Evolutionary conservation across 306 rosid genomes (phyloP), one percentile per base, ranked within the genome.

Genomic region (Sophora flavescens): DNA sequence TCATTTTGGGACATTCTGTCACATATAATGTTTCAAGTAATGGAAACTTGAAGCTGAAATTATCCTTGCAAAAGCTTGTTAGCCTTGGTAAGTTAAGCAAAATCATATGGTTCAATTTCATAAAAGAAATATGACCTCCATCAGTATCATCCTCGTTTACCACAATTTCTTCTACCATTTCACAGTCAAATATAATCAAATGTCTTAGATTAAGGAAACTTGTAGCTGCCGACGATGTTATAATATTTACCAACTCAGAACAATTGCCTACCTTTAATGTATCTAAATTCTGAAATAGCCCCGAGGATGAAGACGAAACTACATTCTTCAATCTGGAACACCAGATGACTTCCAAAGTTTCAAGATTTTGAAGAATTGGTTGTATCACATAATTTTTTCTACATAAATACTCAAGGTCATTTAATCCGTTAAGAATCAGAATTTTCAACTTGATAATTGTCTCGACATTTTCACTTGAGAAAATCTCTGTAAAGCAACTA

Each of bases 111-210:
- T 66, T 3, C 56, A 66, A 66, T 22, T 63, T 50, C 53, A 13
- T 12, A 18, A 75, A 75, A 13, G 53, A 26, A 17, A 63, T 14
- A 72, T 75, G 63, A n/a, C 42, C 15, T 11, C 42, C 41, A 33
- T 45, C 52, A 17, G 7, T 65, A 0, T 33, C 75, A 14, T 45
- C 30, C 10, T 65, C 39, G 6, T 14, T 60, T 28, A 17, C 70
- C 4, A 65, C 35, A 12, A 65, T 38, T 32, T 45, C 63, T 14
- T 48, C 58, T 12, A 80, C 22, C 15, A 6, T 17, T 57, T 54
- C 30, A 57, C 70, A 64, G 3, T 33, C 0, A 15, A 0, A 2
- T 12, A 73, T 59, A 0, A 0, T 1, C 8, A 80, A 36, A 4
- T 0, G 8, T 2, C 26, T 14, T 18, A 80, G 52, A 4, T 72